Percentiles rank a stretch among this genome's conserved stretches.
Evolutionary conservation across 257 asterid species (phyloP).

Genomic region (Solanum etuberosum): DNA sequence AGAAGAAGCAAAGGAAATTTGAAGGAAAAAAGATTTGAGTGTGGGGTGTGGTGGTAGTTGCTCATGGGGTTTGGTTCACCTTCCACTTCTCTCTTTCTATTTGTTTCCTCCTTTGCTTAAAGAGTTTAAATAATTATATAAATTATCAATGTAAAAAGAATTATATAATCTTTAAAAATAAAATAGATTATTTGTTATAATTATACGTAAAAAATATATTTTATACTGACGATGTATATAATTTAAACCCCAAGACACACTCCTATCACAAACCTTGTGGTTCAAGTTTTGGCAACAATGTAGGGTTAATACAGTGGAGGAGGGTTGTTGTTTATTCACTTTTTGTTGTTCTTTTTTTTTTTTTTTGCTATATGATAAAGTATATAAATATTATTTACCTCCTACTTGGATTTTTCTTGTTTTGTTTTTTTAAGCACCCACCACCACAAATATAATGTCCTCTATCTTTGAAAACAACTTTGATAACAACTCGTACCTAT

Average conservation of each 20-base stretch:
- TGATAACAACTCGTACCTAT: slow-evolving; percentile 21
- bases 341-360: not conserved
- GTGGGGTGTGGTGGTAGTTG: slow-evolving; percentile 28
- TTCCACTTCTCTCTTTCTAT: slow-evolving; percentile 16
- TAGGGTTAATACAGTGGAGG: not conserved
- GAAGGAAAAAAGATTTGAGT: slow-evolving; percentile 28
- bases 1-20: not conserved
- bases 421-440: slow-evolving; percentile 13
- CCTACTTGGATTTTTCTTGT: slow-evolving; percentile 14
- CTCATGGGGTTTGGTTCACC: slow-evolving; percentile 50
- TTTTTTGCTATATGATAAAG: not conserved
- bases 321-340: not conserved
- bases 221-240: not conserved
- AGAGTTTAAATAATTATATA: not conserved
- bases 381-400: slow-evolving; percentile 8
- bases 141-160: not conserved
- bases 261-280: slow-evolving; percentile 21
- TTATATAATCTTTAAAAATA: not conserved
- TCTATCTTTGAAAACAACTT: not conserved
- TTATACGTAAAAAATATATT: no score
- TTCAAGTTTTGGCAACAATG: slow-evolving; percentile 27
- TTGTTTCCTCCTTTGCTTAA: not conserved
- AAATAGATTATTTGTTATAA: not conserved
- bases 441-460: not conserved
- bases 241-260: no score